Evolutionary conservation across 1,139 yeast species (phyloP).

Genomic region (Diutina mesorugosa): DNA sequence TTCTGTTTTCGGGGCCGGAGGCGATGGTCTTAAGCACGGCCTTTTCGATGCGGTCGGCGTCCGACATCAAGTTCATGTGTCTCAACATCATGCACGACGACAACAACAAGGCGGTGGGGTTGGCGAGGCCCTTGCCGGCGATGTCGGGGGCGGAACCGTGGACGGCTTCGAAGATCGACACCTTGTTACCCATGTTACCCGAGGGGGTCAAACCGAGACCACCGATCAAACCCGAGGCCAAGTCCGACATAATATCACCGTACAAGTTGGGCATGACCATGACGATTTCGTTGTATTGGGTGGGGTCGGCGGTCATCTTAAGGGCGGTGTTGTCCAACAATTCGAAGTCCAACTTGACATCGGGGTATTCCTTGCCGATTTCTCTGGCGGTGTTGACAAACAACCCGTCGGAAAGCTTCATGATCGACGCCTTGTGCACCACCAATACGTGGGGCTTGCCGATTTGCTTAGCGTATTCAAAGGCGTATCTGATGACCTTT

Average conservation of each 20-base stretch:
- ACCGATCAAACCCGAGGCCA: slow-evolving; percentile 95
- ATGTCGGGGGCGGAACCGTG: slow-evolving; percentile 99
- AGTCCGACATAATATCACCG: slow-evolving; percentile 96
- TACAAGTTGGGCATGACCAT: slow-evolving; percentile 99
- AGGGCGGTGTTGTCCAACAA: slow-evolving; percentile 92
- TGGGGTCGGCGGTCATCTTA: slow-evolving; percentile 81
- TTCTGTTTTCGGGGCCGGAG: slow-evolving; percentile 84
- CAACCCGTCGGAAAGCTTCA: slow-evolving; percentile 96
- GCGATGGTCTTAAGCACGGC: slow-evolving; percentile 93
- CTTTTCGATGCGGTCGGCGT: slow-evolving; percentile 73
- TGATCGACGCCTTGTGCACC: slow-evolving; percentile 96
- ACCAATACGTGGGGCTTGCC: slow-evolving; percentile 84
- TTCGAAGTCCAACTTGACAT: slow-evolving; percentile 69
- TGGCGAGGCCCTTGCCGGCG: slow-evolving; percentile 95
- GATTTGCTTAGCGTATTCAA: slow-evolving; percentile 86
- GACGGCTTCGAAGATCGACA: slow-evolving; percentile 96
- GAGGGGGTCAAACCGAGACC: slow-evolving; percentile 98
- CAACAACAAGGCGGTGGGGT: slow-evolving; percentile 93
- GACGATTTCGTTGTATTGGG: slow-evolving; percentile 65
- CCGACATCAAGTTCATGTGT: slow-evolving; percentile 80
- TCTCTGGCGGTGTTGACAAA: slow-evolving; percentile 88
- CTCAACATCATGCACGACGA: slow-evolving; percentile 98
- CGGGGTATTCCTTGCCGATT: slow-evolving; percentile 85
- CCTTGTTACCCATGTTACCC: slow-evolving; percentile 98
- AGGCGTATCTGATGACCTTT: slow-evolving; percentile 92